Conservation (phyloP, 2,329 filamentous ascomycete genomes). For the Trichoderma sp. region DNA sequence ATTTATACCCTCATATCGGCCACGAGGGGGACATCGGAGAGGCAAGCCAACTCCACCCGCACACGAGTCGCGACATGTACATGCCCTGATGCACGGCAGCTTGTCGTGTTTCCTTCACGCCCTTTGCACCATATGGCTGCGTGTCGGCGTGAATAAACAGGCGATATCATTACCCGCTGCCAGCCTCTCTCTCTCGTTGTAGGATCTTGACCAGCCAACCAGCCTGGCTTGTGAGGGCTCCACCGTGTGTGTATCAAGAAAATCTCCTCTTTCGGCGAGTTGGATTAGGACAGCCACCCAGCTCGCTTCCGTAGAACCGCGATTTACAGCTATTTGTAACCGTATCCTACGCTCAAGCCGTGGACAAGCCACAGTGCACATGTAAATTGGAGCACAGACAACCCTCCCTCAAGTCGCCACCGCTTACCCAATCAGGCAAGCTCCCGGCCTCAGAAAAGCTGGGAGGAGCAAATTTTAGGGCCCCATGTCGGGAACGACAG, state of each 20-base stretch:
- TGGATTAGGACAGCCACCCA: neutral
- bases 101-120: neutral
- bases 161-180: neutral
- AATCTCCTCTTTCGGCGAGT: neutral
- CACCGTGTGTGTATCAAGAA: neutral
- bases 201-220: neutral
- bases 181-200: neutral
- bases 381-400: neutral
- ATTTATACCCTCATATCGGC: neutral
- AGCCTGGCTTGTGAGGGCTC: neutral
- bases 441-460: slow-evolving; percentile 23
- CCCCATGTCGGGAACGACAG: slow-evolving; percentile 10
- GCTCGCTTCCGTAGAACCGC: neutral
- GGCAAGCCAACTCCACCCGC: neutral
- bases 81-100: neutral
- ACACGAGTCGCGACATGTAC: neutral
- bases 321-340: neutral
- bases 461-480: slow-evolving; percentile 9
- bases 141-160: neutral
- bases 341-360: neutral
- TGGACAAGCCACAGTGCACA: neutral
- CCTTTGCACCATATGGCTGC: neutral
- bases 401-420: slow-evolving; percentile 22
- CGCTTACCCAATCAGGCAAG: slow-evolving; percentile 27
- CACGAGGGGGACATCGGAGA: neutral